A percentile compares a stretch with the other conserved stretches of the same genome.
phyloP scores from a whole-genome alignment of 192 early-diverging fungal species.

The Backusella luteola region DNA sequence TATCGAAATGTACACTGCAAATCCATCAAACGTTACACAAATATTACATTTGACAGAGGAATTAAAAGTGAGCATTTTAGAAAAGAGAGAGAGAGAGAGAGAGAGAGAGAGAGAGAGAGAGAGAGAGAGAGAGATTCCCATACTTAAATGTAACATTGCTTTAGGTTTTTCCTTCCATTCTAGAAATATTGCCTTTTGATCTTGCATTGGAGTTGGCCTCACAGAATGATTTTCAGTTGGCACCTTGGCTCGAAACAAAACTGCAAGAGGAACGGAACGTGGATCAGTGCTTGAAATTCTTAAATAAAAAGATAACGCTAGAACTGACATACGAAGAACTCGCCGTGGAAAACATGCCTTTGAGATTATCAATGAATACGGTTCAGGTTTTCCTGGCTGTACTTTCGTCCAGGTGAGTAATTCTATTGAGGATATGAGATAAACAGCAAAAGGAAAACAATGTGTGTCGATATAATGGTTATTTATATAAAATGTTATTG shows the following conservation, averaged over 20 bases:
- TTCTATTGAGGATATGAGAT: background rate
- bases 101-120: background rate
- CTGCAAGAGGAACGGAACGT: conserved; percentile 58
- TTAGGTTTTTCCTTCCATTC: conserved; percentile 62
- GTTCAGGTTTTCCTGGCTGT: conserved; percentile 64
- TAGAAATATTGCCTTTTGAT: conserved; percentile 58
- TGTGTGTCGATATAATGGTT: background rate
- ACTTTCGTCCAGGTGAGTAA: conserved; percentile 46
- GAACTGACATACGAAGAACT: conserved; percentile 44
- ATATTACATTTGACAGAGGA: conserved; percentile 80
- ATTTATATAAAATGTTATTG: background rate
- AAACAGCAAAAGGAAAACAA: background rate
- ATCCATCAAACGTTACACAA: conserved; percentile 46
- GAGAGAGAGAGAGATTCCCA: background rate
- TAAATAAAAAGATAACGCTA: conserved; percentile 58
- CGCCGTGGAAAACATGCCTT: conserved; percentile 19
- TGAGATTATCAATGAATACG: conserved; percentile 61
- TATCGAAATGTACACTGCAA: conserved; percentile 69
- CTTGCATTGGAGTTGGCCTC: conserved; percentile 80
- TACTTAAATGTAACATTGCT: background rate
- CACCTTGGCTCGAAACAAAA: conserved; percentile 77
- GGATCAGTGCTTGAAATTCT: conserved; percentile 69
- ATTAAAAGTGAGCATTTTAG: conserved; percentile 52
- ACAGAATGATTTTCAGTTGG: conserved; percentile 69
- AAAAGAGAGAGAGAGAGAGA: background rate